Percentiles rank a stretch among this genome's conserved stretches.
Conservation (phyloP, 106 monocot species). For the Chionographis japonica region DNA sequence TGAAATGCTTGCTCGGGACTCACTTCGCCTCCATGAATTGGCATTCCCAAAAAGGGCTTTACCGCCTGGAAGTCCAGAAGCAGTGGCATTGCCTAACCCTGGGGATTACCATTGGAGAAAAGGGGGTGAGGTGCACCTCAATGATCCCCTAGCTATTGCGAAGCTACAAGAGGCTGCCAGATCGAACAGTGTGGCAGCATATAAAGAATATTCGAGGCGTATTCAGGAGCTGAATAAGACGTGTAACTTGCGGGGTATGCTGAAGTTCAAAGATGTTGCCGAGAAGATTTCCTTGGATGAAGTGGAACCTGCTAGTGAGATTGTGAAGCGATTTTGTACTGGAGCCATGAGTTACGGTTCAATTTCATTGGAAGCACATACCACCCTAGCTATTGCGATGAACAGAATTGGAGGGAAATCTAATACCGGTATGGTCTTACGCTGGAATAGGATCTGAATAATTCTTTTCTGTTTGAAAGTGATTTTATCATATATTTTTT, state of each 20-base stretch:
- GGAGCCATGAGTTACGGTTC: constrained; percentile 99
- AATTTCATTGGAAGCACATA: constrained; percentile 94
- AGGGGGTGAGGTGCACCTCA: constrained; percentile 93
- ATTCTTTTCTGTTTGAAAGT: neutral
- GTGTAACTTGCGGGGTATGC: constrained; percentile 91
- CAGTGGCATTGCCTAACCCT: constrained; percentile 82
- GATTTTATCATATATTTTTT: neutral
- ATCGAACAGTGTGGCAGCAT: constrained; percentile 84
- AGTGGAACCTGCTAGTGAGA: constrained; percentile 89
- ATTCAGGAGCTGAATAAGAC: constrained; percentile 88
- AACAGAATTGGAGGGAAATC: constrained; percentile 98
- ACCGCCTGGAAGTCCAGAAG: constrained; percentile 83
- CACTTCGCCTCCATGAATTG: constrained; percentile 79
- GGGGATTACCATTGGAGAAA: constrained; percentile 99
- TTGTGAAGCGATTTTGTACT: constrained; percentile 91
- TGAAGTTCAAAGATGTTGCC: constrained; percentile 79
- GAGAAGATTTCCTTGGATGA: constrained; percentile 76
- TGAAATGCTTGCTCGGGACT: constrained; percentile 90
- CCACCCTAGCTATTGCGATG: constrained; percentile 94
- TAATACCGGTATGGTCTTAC: constrained; percentile 68
- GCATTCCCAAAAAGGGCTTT: constrained; percentile 76
- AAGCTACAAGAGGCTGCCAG: constrained; percentile 97
- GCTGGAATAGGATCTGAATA: neutral
- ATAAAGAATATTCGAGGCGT: constrained; percentile 84
- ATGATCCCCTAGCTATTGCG: constrained; percentile 98